Evolutionary conservation across 805 yeast species (phyloP).

Genomic region (Ogataea trehalophila): DNA sequence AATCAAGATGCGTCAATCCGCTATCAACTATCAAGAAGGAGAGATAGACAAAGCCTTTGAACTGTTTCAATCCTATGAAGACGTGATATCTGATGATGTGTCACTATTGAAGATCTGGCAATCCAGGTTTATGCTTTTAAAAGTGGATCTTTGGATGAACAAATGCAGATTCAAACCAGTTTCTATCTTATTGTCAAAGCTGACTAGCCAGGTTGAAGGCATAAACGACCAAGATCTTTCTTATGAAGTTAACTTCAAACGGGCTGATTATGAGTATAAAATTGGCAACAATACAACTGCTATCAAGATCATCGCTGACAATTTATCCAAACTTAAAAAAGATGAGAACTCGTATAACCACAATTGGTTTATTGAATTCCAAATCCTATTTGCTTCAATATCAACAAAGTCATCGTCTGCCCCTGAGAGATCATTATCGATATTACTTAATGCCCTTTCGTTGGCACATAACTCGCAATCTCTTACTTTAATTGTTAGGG

Average conservation of each 20-base stretch:
- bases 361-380: constrained; percentile 42
- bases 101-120: constrained; percentile 40
- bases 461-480: constrained; percentile 44
- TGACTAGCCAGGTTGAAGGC: constrained; percentile 29
- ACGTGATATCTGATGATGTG: constrained; percentile 26
- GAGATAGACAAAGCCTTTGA: constrained; percentile 36
- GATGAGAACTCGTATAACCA: constrained; percentile 30
- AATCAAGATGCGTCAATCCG: constrained; percentile 36
- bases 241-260: constrained; percentile 27
- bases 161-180: constrained; percentile 35
- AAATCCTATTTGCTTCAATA: constrained; percentile 42
- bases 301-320: constrained; percentile 18
- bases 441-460: constrained; percentile 45
- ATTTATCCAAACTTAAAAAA: constrained; percentile 18
- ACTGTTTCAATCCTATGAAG: constrained; percentile 31
- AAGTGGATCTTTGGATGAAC: constrained; percentile 33
- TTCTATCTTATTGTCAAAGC: constrained; percentile 29
- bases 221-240: constrained; percentile 27
- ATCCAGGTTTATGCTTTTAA: constrained; percentile 36
- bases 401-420: constrained; percentile 35
- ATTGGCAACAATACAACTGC: constrained; percentile 21
- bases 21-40: constrained; percentile 34
- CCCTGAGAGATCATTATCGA: constrained; percentile 46
- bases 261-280: constrained; percentile 16
- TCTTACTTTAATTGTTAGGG: constrained; percentile 40